Evolutionary conservation across 768 basidiomycete genomes (phyloP).

Genomic region (Termitomyces sp.): DNA sequence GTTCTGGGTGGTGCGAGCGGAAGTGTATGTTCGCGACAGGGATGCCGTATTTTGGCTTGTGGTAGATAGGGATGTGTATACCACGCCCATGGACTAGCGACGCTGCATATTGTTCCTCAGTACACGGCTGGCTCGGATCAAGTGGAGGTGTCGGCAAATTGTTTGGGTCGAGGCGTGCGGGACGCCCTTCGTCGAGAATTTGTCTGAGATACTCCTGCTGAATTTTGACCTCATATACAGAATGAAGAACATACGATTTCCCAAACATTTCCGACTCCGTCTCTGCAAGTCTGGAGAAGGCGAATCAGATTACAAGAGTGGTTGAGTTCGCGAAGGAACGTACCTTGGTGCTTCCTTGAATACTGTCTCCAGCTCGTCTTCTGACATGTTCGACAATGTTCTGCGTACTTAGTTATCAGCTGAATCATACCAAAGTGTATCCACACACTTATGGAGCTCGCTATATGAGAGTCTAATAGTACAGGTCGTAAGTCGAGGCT

Average conservation of each 20-base stretch:
- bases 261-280: conserved; percentile 16
- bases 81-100: conserved; percentile 60
- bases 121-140: conserved; percentile 14
- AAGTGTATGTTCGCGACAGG: conserved; percentile 84
- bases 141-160: conserved; percentile 13
- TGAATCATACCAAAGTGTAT: background rate
- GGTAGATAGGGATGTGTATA: conserved; percentile 46
- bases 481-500: background rate
- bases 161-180: conserved; percentile 12
- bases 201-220: background rate
- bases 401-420: background rate
- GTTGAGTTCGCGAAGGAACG: background rate
- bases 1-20: conserved; percentile 63
- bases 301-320: background rate
- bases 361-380: conserved; percentile 7
- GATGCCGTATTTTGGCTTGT: conserved; percentile 58
- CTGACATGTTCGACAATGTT: conserved; percentile 3
- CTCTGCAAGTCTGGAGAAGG: conserved; percentile 10
- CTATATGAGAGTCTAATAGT: background rate
- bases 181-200: conserved; percentile 1
- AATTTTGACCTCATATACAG: background rate
- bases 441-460: conserved; percentile 6
- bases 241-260: background rate
- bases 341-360: conserved; percentile 12
- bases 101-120: conserved; percentile 46